A percentile compares a stretch with the other conserved stretches of the same genome.
phyloP scores from a whole-genome alignment of 163 green algal genomes.

The Chlamydomonas reinhardtii region DNA sequence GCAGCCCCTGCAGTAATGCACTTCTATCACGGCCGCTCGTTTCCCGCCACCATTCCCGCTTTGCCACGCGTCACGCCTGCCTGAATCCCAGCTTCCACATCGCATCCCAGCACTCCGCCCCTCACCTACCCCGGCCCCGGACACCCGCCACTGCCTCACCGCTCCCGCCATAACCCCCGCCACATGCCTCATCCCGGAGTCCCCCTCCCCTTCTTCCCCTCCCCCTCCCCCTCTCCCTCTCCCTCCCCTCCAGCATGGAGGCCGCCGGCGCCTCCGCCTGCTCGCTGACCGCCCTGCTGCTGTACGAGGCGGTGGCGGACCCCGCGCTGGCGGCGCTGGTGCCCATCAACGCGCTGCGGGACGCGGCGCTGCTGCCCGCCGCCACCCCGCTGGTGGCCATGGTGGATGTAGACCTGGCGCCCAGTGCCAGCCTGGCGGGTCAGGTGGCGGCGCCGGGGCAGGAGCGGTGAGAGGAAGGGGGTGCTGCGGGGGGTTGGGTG shows the following conservation, averaged over 20 bases:
- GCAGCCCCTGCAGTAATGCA: too few species aligned
- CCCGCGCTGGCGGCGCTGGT: constrained; percentile 42
- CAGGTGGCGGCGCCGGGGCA: background rate
- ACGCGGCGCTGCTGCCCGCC: constrained; percentile 58
- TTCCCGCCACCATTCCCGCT: too few species aligned
- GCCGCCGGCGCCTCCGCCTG: background rate
- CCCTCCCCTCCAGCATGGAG: constrained; percentile 19
- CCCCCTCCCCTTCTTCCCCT: too few species aligned
- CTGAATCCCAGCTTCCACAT: too few species aligned
- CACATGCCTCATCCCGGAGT: too few species aligned
- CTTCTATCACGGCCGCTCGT: too few species aligned
- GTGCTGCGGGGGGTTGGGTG: background rate
- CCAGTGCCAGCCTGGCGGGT: constrained; percentile 36
- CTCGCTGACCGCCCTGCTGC: constrained; percentile 37
- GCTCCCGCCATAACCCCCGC: too few species aligned
- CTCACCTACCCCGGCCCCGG: too few species aligned
- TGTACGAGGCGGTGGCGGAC: constrained; percentile 40
- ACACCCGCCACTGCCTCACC: too few species aligned
- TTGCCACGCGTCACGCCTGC: too few species aligned
- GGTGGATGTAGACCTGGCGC: constrained; percentile 66
- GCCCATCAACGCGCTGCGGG: constrained; percentile 64
- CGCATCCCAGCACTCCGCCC: too few species aligned
- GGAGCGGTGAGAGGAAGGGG: background rate
- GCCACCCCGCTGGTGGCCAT: constrained; percentile 57
- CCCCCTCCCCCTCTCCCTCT: too few species aligned